Evolutionary conservation across 148 eudicot species (phyloP).

Genomic region (Rhododendron simsii): DNA sequence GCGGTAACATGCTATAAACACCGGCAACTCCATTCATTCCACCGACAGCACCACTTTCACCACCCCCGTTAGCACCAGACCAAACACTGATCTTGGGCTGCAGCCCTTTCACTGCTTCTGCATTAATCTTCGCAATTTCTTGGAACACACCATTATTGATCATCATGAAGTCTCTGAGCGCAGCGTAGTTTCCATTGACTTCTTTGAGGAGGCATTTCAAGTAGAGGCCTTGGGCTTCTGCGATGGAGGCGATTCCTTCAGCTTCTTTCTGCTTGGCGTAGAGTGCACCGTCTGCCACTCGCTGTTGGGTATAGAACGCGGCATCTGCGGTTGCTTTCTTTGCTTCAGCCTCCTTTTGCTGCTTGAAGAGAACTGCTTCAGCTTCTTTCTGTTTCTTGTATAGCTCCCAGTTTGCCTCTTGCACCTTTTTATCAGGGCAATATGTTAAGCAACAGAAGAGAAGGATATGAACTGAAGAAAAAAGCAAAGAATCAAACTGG

Average conservation of each 20-base stretch:
- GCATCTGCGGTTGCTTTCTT: conserved; percentile 30
- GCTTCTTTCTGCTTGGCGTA: conserved; percentile 27
- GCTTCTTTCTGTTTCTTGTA: conserved; percentile 32
- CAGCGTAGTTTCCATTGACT: conserved; percentile 18
- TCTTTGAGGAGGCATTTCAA: conserved; percentile 13
- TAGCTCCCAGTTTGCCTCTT: conserved; percentile 31
- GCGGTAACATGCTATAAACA: conserved; percentile 25
- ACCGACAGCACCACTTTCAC: background rate
- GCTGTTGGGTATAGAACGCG: conserved; percentile 16
- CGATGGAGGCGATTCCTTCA: conserved; percentile 20
- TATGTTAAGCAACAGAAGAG: background rate
- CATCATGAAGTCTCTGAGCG: conserved; percentile 30
- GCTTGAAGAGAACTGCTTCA: conserved; percentile 23
- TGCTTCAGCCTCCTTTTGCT: conserved; percentile 24
- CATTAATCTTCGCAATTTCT: conserved; percentile 9
- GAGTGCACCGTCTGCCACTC: conserved; percentile 23
- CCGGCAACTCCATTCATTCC: conserved; percentile 28
- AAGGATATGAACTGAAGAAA: background rate
- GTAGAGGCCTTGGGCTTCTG: conserved; percentile 25
- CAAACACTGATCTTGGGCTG: conserved; percentile 33
- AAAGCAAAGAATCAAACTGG: background rate
- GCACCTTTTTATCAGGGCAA: conserved; percentile 18
- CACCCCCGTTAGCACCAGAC: conserved; percentile 18
- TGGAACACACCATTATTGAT: conserved; percentile 21
- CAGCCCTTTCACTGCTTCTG: conserved; percentile 11